Conservation (phyloP, 768 basidiomycete genomes). For the Russula sp. region DNA sequence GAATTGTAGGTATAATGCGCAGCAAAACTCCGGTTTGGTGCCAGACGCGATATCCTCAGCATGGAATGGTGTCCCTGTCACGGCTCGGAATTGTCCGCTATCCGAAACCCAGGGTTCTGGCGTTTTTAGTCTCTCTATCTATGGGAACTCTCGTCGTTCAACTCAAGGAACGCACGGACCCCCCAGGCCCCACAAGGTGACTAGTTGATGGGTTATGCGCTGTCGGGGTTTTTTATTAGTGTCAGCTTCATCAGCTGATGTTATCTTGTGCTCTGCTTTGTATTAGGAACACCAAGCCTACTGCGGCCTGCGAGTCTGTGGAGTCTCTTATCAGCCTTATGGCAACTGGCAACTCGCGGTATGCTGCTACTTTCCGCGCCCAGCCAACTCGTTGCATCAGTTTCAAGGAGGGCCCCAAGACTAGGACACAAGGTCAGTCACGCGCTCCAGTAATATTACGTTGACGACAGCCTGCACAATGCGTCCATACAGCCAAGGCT, state of each 20-base stretch:
- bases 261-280: neutral
- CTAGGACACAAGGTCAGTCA: neutral
- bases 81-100: slow-evolving; percentile 1
- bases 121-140: neutral
- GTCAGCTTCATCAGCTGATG: slow-evolving; percentile 15
- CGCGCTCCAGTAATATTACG: neutral
- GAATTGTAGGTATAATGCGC: neutral
- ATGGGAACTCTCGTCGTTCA: slow-evolving; percentile 13
- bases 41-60: neutral
- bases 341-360: neutral
- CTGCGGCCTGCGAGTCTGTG: slow-evolving; percentile 8
- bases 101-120: slow-evolving; percentile 1
- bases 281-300: neutral
- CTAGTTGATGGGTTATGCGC: neutral
- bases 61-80: neutral
- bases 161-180: neutral
- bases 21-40: neutral
- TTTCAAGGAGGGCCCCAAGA: slow-evolving; percentile 7
- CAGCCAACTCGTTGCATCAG: neutral
- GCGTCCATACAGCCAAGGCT: neutral
- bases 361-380: neutral
- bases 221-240: neutral
- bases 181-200: slow-evolving; percentile 16
- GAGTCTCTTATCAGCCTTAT: slow-evolving; percentile 3
- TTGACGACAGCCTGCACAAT: neutral